Percentiles rank a stretch among this genome's conserved stretches.
These are phyloP conservation scores for Massariosphaeria phaeospora DNA, from an alignment of 495 filamentous ascomycete genomes.

Conservation along the genomic window DNA sequence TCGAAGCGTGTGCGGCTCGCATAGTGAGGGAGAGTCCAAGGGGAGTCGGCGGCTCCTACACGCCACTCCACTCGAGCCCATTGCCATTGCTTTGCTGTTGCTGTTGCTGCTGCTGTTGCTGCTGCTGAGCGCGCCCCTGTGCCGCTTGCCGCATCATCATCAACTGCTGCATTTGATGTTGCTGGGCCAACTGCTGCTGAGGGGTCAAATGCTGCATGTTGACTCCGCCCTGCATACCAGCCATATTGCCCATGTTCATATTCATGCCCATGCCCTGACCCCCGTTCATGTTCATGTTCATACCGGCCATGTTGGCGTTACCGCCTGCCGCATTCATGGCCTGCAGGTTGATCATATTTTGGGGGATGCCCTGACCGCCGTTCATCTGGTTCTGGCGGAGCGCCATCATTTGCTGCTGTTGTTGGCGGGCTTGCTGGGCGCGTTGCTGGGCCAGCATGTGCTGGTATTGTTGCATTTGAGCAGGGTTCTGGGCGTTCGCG, in stretches of 20 bases:
- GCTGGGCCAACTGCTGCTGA: conserved; percentile 26
- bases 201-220: conserved; percentile 7
- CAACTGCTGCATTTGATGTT: conserved; percentile 8
- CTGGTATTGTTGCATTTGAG: conserved; percentile 23
- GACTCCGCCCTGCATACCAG: conserved; percentile 10
- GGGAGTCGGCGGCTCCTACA: no score
- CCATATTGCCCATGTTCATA: conserved; percentile 17
- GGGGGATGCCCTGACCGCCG: neutral
- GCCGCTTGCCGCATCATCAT: conserved; percentile 1
- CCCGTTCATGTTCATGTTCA: conserved; percentile 6
- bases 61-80: conserved; percentile 16
- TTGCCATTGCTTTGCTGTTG: conserved; percentile 1
- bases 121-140: neutral
- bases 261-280: conserved; percentile 9
- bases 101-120: neutral
- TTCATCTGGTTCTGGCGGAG: conserved; percentile 20
- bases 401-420: conserved; percentile 13
- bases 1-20: no score
- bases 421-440: conserved; percentile 18
- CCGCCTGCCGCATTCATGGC: conserved; percentile 17
- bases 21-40: no score
- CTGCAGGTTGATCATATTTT: conserved; percentile 17
- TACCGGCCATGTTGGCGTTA: conserved; percentile 7
- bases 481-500: conserved; percentile 5
- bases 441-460: conserved; percentile 11